These are phyloP conservation scores for Isoetes taiwanensis DNA, from an alignment of 75 land plant species.

Conservation along the genomic window DNA sequence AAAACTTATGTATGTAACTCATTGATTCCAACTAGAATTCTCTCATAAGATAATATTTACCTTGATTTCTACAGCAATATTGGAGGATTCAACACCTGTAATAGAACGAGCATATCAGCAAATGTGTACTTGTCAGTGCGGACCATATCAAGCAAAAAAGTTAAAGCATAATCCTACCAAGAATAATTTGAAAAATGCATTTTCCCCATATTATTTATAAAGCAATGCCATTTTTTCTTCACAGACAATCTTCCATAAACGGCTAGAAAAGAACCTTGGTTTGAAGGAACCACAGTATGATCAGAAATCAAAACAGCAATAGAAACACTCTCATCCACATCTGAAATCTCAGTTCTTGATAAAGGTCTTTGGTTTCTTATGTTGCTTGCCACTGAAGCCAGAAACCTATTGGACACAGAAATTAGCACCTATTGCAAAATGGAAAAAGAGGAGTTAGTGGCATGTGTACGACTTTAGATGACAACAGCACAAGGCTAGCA, in stretches of 20 bases:
- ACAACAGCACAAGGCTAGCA: background rate
- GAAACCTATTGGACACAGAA: conserved; percentile 46
- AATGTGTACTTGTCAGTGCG: too few relatives aligned
- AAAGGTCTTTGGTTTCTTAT: conserved; percentile 38
- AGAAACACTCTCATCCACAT: conserved; percentile 31
- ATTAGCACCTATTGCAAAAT: conserved; percentile 30
- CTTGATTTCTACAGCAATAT: conserved; percentile 70
- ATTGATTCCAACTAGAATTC: background rate
- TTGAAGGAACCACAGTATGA: conserved; percentile 40
- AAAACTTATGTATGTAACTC: too few relatives aligned
- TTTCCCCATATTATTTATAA: background rate
- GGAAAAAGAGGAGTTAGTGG: conserved; percentile 9
- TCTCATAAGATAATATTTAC: conserved; percentile 14
- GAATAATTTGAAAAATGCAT: background rate
- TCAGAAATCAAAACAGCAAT: conserved; percentile 64
- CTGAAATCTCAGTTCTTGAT: conserved; percentile 47
- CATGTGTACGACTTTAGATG: background rate
- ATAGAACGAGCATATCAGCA: too few relatives aligned
- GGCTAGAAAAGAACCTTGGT: conserved; percentile 3
- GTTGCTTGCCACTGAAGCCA: conserved; percentile 40
- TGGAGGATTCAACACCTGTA: conserved; percentile 10
- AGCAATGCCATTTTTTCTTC: too few relatives aligned
- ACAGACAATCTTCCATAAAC: too few relatives aligned
- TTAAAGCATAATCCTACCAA: background rate
- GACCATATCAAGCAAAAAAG: too few relatives aligned